Conservation (phyloP, 225 moss, liverwort and hornwort species). For the Marchantia paleacea region DNA sequence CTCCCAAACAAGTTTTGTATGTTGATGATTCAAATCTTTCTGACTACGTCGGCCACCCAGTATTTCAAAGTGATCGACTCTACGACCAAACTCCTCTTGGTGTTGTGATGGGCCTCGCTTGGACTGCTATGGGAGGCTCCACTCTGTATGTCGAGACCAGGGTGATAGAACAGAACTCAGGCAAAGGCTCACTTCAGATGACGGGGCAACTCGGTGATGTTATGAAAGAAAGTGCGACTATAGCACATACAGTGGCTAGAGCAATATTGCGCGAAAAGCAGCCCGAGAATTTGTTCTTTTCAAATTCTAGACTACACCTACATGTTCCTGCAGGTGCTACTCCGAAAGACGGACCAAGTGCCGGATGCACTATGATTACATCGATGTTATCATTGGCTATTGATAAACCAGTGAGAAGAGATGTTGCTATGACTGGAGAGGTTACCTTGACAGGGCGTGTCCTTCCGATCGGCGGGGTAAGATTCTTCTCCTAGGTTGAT, state of each 20-base stretch:
- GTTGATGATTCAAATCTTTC: slow-evolving; percentile 78
- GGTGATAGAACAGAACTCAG: slow-evolving; percentile 84
- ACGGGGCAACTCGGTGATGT: slow-evolving; percentile 97
- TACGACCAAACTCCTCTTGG: slow-evolving; percentile 96
- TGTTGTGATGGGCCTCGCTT: slow-evolving; percentile 97
- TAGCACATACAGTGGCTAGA: slow-evolving; percentile 85
- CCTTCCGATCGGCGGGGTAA: slow-evolving; percentile 96
- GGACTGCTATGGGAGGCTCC: slow-evolving; percentile 99
- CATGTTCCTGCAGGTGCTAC: slow-evolving; percentile 99
- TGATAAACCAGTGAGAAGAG: slow-evolving; percentile 63
- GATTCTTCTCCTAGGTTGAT: background rate
- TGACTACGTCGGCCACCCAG: slow-evolving; percentile 89
- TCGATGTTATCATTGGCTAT: slow-evolving; percentile 91
- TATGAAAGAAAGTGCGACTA: slow-evolving; percentile 98
- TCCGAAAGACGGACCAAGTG: slow-evolving; percentile 97
- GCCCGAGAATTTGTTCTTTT: slow-evolving; percentile 70
- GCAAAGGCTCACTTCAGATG: slow-evolving; percentile 79
- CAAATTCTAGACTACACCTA: slow-evolving; percentile 69
- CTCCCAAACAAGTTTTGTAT: slow-evolving; percentile 53
- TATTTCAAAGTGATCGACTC: slow-evolving; percentile 95
- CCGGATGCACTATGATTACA: slow-evolving; percentile 98
- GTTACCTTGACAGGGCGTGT: slow-evolving; percentile 95
- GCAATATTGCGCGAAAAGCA: slow-evolving; percentile 69
- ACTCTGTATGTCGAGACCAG: slow-evolving; percentile 94
- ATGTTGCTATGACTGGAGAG: slow-evolving; percentile 98